phyloP scores from a whole-genome alignment of 1,284 basidiomycete genomes.

The Leccinum insigne region DNA sequence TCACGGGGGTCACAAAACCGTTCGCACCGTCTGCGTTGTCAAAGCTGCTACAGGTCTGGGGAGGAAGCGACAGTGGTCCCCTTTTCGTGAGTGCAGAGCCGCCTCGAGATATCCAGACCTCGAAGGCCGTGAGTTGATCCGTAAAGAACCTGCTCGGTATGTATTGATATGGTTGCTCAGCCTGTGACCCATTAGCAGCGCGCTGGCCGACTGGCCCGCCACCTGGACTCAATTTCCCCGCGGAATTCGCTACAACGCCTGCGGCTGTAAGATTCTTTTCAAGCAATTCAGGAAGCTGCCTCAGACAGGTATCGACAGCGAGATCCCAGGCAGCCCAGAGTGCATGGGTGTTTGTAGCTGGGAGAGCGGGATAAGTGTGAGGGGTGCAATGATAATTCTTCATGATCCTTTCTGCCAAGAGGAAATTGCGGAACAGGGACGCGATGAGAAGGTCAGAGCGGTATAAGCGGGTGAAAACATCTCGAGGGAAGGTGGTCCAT shows the following conservation, averaged over 20 bases:
- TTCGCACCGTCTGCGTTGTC: conserved; percentile 24
- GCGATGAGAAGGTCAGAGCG: conserved; percentile 96
- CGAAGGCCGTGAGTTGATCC: conserved; percentile 96
- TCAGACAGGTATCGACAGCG: conserved; percentile 93
- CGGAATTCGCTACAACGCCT: conserved; percentile 27
- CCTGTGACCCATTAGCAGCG: conserved; percentile 32
- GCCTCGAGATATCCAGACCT: conserved; percentile 96
- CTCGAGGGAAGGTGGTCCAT: conserved; percentile 95
- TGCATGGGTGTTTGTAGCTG: conserved; percentile 93
- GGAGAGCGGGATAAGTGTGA: conserved; percentile 89
- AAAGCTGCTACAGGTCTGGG: conserved; percentile 37
- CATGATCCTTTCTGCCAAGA: conserved; percentile 98
- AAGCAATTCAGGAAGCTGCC: conserved; percentile 90
- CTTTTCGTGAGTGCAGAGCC: conserved; percentile 78
- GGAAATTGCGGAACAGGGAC: conserved; percentile 95
- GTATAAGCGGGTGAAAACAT: conserved; percentile 93
- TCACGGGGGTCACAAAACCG: conserved; percentile 4
- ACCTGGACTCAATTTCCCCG: conserved; percentile 30
- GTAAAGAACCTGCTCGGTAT: conserved; percentile 94
- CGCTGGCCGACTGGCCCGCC: conserved; percentile 41
- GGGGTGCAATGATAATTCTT: conserved; percentile 98
- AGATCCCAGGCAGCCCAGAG: conserved; percentile 99
- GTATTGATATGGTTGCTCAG: conserved; percentile 64
- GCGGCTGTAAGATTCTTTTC: conserved; percentile 54
- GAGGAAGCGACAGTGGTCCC: conserved; percentile 71